phyloP scores from a whole-genome alignment of 2,329 filamentous ascomycete genomes.

The Verticillium tricorpus region DNA sequence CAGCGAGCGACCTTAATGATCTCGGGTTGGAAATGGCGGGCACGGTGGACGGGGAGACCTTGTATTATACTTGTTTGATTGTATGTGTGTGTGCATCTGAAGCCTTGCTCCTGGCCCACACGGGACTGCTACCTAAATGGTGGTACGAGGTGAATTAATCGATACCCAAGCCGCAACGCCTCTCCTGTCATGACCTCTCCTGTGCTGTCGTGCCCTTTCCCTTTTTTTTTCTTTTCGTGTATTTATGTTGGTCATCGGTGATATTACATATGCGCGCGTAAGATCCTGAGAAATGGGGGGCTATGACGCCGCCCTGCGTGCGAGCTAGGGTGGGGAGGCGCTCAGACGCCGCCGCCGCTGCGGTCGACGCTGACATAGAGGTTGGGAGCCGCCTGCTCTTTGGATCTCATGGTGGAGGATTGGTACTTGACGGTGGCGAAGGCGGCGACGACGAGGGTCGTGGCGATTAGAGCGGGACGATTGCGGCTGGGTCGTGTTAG shows the following conservation, averaged over 20 bases:
- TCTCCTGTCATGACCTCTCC: neutral
- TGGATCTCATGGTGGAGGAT: conserved; percentile 29
- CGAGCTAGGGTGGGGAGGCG: neutral
- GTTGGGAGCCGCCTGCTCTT: conserved; percentile 34
- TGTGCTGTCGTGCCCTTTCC: neutral
- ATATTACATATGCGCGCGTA: neutral
- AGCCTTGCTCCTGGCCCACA: neutral
- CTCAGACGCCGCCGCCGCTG: conserved; percentile 41
- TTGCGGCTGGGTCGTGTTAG: conserved; percentile 25
- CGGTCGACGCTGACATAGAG: conserved; percentile 48
- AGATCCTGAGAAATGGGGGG: neutral
- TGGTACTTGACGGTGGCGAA: conserved; percentile 27
- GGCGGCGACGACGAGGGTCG: conserved; percentile 23
- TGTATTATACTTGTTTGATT: neutral
- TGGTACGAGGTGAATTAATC: neutral
- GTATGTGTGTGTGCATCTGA: neutral
- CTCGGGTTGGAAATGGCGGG: neutral
- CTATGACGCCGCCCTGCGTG: neutral
- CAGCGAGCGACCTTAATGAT: neutral
- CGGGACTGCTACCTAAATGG: neutral
- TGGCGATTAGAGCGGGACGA: conserved; percentile 29
- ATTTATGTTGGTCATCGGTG: neutral
- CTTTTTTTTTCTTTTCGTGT: neutral
- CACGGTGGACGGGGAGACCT: neutral
- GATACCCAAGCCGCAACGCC: neutral